Conservation (phyloP, 2,329 filamentous ascomycete genomes). For the Penicillium polonicum region DNA sequence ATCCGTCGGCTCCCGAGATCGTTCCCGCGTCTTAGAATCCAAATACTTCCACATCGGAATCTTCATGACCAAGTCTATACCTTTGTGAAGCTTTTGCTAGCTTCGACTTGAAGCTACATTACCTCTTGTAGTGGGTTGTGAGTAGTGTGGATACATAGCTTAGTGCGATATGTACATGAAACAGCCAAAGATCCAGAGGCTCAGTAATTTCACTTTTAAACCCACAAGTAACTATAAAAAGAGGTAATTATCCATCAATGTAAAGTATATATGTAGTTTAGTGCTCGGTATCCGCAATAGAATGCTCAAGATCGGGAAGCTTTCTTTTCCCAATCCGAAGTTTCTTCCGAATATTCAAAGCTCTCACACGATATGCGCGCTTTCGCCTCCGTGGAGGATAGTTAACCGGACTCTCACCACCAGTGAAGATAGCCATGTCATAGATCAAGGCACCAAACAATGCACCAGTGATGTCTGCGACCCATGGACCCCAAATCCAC, state of each 20-base stretch:
- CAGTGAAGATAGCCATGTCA: conserved; percentile 40
- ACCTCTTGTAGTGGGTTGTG: background rate
- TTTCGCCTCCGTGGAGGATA: conserved; percentile 45
- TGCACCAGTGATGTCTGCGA: conserved; percentile 33
- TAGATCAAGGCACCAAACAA: conserved; percentile 36
- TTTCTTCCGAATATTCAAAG: conserved; percentile 21
- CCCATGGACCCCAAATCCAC: conserved; percentile 41
- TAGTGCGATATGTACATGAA: background rate
- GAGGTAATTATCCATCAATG: background rate
- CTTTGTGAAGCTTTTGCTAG: background rate
- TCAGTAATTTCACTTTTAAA: background rate
- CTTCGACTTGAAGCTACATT: background rate
- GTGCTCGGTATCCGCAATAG: conserved; percentile 3
- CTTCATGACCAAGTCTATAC: background rate
- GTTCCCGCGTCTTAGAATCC: background rate
- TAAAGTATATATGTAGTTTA: background rate
- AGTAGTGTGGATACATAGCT: background rate
- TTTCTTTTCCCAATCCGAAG: conserved; percentile 15
- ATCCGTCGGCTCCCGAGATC: background rate
- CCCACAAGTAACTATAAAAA: background rate
- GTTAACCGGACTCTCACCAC: conserved; percentile 40
- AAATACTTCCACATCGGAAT: background rate
- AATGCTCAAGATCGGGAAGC: conserved; percentile 22
- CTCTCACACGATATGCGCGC: conserved; percentile 36
- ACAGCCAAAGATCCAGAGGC: background rate